Base-by-base conservation (phyloP, 2,329 filamentous ascomycete species). In the Bimuria novae-zelandiae region DNA sequence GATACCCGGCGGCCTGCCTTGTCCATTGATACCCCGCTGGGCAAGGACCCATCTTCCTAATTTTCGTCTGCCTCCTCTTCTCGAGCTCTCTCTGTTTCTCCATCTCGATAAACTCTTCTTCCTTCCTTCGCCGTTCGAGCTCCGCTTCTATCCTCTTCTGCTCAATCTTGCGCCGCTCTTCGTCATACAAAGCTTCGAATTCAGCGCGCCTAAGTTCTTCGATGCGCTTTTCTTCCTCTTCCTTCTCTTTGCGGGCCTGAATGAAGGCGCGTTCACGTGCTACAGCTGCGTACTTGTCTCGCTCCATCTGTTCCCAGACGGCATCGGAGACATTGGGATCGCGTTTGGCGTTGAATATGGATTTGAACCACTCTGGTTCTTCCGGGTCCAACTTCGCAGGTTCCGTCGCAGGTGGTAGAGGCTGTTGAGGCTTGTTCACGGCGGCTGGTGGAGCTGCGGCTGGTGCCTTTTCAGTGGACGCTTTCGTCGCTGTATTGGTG, bases 11-110 rank as follows among this genome's bases (percentile, higher is more conserved):
- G 1, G 2, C 35, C 61, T 86, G 80, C 60, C 82, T 83, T 22
- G 88, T 83, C 88, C 88, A 91, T 0, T 52, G 49, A 62, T 42
- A 90, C 0, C 87, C 88, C 16, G 49, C 32, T 0, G 77, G 75
- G 67, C 88, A 92, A 0, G 69, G 44, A 0, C 87, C 87, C 74
- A 84, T 76, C 1, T 59, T 25, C 57, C 64, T 70, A 57, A 90
- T 64, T 60, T 80, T 85, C 33, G 64, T 58, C 70, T 82, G 78
- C 10, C 61, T 68, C 54, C 73, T 64, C 52, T 39, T 60, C 51
- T 76, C 76, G 54, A 79, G 72, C 57, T 76, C 67, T 3, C 74
- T 68, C 3, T 64, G 64, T 12, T 74, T 65, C 2, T 68, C 66
- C 4, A 75, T 64, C 32, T 80, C 73, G 22, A 79, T 76, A 33